Base-by-base conservation (phyloP, 768 basidiomycete species). In the Tubosaeta sp. region DNA sequence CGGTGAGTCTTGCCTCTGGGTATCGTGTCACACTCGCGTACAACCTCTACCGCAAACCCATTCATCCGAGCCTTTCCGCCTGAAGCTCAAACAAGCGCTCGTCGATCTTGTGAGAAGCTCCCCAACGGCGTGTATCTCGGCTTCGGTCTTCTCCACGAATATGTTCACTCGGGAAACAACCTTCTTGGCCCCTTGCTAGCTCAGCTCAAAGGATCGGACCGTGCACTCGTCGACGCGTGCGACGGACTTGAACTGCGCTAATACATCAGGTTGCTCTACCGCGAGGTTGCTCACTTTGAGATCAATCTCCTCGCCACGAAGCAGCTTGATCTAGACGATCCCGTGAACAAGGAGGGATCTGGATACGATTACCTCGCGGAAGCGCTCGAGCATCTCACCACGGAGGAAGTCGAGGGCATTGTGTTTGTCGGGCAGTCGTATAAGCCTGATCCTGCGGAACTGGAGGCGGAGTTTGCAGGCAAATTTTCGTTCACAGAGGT, bases 1-100 rank as follows among this genome's bases (percentile, higher is more conserved):
- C 60, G 67, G 71, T 30, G 76, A 76, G 73, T 79, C 34, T 35
- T 64, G 14, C 41, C 41, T 43, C 41, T n/a, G 41, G 41, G 10
- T 43, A 43, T 27, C n/a, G 27, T 7, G 27, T 43, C 44, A 46
- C 44, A 8, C 44, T 46, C 44, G n/a, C 41, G 9, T 43, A 43
- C 41, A 43, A 43, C 29, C 41, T 18, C 10, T n/a, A 25, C 27
- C 5, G n/a, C 27, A 9, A 8, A 24, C 40, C 36, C 19, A 9
- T 16, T 3, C 40, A 29, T 29, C 41, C 16, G 25, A 14, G 0
- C 46, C 46, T 2, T 43, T 34, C 11, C 25, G 41, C 11, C 2
- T 34, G 1, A n/a, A 46, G 4, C 16, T 56, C 30, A 49, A 46
- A 21, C 39, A 31, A 14, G 24, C 38, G 2, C 30, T 58, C 1